Conservation (phyloP, 1,139 yeast species). For the Debaryomycetaceae sp. region DNA sequence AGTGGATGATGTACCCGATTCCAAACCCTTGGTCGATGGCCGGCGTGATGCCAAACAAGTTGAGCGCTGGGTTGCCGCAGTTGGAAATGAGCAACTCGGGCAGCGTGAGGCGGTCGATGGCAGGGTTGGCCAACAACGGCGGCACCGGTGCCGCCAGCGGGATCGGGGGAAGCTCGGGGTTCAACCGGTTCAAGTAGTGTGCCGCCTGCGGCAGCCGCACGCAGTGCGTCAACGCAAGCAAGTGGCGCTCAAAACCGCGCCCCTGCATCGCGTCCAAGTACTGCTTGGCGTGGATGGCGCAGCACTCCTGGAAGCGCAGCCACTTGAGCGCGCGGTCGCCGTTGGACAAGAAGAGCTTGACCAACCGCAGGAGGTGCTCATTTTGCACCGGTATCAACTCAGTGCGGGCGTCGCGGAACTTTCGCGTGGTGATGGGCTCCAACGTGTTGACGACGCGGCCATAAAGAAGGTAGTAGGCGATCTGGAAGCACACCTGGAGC, state of each 20-base stretch:
- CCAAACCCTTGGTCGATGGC: constrained; percentile 75
- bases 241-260: constrained; percentile 66
- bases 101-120: constrained; percentile 34
- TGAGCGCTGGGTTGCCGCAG: constrained; percentile 77
- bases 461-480: constrained; percentile 68
- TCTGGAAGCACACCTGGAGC: constrained; percentile 63
- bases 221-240: constrained; percentile 55
- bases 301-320: constrained; percentile 48
- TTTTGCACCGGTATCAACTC: constrained; percentile 65
- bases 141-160: constrained; percentile 13
- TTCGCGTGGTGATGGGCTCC: constrained; percentile 72
- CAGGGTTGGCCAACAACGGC: constrained; percentile 62
- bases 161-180: constrained; percentile 23
- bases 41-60: constrained; percentile 72
- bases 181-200: constrained; percentile 39
- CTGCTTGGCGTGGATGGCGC: constrained; percentile 46
- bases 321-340: constrained; percentile 45
- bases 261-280: constrained; percentile 56
- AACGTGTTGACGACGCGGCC: constrained; percentile 64
- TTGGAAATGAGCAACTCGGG: constrained; percentile 48
- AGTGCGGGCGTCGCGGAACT: constrained; percentile 63
- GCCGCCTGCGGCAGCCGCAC: constrained; percentile 27
- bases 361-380: constrained; percentile 47
- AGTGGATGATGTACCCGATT: constrained; percentile 68
- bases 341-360: constrained; percentile 57